phyloP scores from a whole-genome alignment of 208 protist species.

The Wallacemonas collosoma region DNA sequence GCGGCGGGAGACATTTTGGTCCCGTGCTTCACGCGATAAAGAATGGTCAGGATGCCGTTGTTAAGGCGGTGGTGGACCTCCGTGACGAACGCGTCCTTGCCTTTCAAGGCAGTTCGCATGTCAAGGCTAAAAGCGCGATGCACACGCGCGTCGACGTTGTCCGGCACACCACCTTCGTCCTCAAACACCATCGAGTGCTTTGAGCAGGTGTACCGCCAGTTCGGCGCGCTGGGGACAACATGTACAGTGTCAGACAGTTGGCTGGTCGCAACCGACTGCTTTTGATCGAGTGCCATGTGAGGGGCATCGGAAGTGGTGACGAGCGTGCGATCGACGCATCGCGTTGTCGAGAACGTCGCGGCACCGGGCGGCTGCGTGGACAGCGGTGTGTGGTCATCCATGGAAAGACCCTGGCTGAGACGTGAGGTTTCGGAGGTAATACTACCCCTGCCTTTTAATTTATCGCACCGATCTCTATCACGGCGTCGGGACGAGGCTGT shows the following conservation, averaged over 20 bases:
- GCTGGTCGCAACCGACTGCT: not conserved
- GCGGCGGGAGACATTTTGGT: not conserved
- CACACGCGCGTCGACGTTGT: conserved; percentile 8
- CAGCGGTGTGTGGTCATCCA: not conserved
- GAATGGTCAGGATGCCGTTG: not conserved
- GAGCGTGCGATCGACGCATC: not conserved
- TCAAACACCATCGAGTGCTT: conserved; percentile 18
- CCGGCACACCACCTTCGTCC: conserved; percentile 9
- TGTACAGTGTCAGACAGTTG: not conserved
- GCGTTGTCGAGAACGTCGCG: not conserved
- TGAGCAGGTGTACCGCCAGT: not conserved
- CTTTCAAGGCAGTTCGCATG: conserved; percentile 14
- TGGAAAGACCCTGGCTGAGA: not conserved
- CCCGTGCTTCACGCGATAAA: conserved; percentile 10
- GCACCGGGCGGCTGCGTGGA: not conserved
- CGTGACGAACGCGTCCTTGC: not conserved
- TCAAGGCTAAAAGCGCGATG: conserved; percentile 15
- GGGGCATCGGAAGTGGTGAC: not conserved
- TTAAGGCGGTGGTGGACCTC: conserved; percentile 11
- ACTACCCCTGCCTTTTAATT: not conserved
- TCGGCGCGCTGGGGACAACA: not conserved
- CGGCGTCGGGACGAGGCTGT: not conserved
- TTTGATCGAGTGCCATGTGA: not conserved
- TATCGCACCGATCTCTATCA: not conserved
- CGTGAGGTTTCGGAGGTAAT: not conserved